Base-by-base conservation (phyloP, 2,329 filamentous ascomycete genomes). In the Xylaria sp. region DNA sequence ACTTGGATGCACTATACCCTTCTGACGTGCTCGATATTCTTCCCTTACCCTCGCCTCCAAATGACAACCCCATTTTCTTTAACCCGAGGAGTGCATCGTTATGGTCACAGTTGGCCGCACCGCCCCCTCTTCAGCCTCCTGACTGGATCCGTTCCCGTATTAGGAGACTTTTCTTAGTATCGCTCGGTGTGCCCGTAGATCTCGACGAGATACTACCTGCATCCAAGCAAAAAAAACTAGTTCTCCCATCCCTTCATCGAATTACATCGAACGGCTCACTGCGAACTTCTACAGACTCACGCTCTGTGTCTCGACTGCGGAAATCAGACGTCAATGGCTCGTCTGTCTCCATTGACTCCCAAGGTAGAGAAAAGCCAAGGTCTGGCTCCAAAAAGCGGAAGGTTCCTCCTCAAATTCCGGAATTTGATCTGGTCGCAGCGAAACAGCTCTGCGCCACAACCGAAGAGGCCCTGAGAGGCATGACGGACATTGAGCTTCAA, bases 71-170 rank as follows among this genome's bases (percentile, higher is more conserved):
- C 54, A 88, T 94, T 60, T 96, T 98, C 81, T 89, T 93, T 64
- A 97, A 93, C 50, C 91, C 94, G 62, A 90, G 94, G 68, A 97
- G 93, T 70, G 90, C 93, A 65, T 98, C 96, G 0, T 86, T 99
- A 41, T 99, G 96, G 96, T 94, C 94, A 50, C 96, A 99, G 83
- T 89, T 99, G 4, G 94, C 98, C 37, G 95, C 95, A 1, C 95
- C 96, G 23, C 96, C 96, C 1, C 94, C 96, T 2, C 88, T 99
- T 46, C 94, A 97, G 76, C 96, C 96, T 6, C 95, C 96, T 0
- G 96, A 99, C 81, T 99, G 96, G 96, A 97, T 98, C 68, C 93
- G 96, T 72, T 97, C 94, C 62, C 93, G 94, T 61, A 99, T 97
- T 75, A 91, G 96, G 63, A 92, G 96, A 34, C 88, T 99, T 32